These are phyloP conservation scores for Linum trigynum DNA, from an alignment of 345 rosid species.

Conservation along the genomic window DNA sequence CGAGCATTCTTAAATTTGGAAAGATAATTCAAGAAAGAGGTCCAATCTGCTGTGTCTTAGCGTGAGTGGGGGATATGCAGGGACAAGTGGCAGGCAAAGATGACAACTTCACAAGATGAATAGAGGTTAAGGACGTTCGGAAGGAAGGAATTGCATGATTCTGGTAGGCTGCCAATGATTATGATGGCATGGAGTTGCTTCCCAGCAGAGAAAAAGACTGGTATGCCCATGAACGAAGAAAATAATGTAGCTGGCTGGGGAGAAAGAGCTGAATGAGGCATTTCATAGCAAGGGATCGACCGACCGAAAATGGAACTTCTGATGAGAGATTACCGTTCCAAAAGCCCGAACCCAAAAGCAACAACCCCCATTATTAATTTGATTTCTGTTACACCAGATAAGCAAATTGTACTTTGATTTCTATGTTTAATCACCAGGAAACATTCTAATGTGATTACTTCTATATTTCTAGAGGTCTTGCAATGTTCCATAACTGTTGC, in stretches of 20 bases:
- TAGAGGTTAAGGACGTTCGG: slow-evolving; percentile 52
- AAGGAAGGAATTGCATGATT: slow-evolving; percentile 35
- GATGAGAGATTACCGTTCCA: not conserved
- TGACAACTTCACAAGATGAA: slow-evolving; percentile 27
- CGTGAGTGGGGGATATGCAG: slow-evolving; percentile 49
- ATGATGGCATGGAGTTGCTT: slow-evolving; percentile 52
- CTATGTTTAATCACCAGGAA: not conserved
- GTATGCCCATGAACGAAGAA: slow-evolving; percentile 46
- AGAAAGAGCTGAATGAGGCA: slow-evolving; percentile 18
- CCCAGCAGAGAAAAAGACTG: slow-evolving; percentile 33
- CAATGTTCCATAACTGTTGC: not conserved
- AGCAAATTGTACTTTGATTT: too few species aligned
- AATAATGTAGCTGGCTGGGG: slow-evolving; percentile 32
- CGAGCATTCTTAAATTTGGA: slow-evolving; percentile 21
- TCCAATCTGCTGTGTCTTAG: slow-evolving; percentile 67
- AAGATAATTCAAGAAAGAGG: slow-evolving; percentile 47
- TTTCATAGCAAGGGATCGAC: slow-evolving; percentile 20
- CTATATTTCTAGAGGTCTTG: not conserved
- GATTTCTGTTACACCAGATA: not conserved
- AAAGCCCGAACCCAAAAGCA: not conserved
- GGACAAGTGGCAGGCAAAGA: slow-evolving; percentile 50
- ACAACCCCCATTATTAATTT: not conserved
- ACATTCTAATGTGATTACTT: not conserved
- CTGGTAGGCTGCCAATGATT: slow-evolving; percentile 35
- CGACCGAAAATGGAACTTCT: not conserved